These are phyloP conservation scores for Penicillium sp. DNA, from an alignment of 2,329 filamentous ascomycete species.

Conservation along the genomic window DNA sequence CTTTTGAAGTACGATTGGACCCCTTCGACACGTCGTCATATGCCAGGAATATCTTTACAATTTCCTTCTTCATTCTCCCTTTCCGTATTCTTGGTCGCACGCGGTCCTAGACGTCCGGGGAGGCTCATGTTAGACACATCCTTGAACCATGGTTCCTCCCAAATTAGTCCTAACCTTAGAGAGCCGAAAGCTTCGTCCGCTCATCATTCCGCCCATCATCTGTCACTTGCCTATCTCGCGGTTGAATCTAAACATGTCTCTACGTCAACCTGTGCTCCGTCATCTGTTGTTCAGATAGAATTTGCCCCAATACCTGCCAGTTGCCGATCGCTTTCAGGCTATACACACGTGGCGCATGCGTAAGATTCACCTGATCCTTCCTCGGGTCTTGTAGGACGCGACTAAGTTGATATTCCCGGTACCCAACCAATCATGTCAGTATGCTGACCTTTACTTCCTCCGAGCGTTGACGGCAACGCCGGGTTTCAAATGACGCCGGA, in stretches of 20 bases:
- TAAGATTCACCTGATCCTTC: background rate
- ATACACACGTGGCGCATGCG: background rate
- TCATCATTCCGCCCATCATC: background rate
- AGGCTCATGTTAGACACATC: too few relatives aligned
- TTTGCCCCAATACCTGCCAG: background rate
- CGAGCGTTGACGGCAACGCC: background rate
- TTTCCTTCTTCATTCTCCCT: too few relatives aligned
- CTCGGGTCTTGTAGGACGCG: background rate
- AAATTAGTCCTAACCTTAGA: too few relatives aligned
- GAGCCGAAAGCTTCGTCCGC: background rate
- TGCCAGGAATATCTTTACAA: too few relatives aligned
- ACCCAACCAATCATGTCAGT: background rate
- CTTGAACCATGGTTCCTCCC: too few relatives aligned
- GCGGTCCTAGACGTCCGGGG: too few relatives aligned
- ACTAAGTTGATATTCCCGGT: background rate
- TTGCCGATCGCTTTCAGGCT: background rate
- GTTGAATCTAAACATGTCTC: background rate
- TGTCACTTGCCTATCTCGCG: background rate
- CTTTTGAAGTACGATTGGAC: too few relatives aligned
- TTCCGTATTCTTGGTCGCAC: too few relatives aligned
- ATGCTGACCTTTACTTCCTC: background rate
- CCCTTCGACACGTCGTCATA: too few relatives aligned
- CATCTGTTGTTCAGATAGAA: background rate
- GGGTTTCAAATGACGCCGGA: background rate
- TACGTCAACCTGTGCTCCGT: background rate